Evolutionary conservation across 2,329 filamentous ascomycete species (phyloP).

Genomic region (Pyrenophora teres): DNA sequence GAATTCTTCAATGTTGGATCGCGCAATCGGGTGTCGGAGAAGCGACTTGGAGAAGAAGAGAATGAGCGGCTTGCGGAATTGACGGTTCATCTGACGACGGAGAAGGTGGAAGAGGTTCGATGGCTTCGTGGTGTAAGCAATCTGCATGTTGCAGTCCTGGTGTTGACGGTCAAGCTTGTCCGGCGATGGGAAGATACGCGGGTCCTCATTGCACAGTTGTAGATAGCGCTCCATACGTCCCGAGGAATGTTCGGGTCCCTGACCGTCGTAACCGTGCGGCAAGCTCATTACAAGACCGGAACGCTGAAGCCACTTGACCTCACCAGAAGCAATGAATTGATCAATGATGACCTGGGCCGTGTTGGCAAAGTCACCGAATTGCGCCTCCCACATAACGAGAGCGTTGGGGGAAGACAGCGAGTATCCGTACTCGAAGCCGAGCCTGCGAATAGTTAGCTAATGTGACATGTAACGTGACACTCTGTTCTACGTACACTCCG

Average conservation of each 20-base stretch:
- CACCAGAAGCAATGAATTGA: slow-evolving; percentile 96
- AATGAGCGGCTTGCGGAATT: slow-evolving; percentile 97
- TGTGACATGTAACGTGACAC: not conserved
- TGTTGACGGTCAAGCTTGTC: slow-evolving; percentile 96
- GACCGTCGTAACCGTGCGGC: slow-evolving; percentile 96
- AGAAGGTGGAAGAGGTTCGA: slow-evolving; percentile 96
- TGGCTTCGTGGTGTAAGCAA: slow-evolving; percentile 95
- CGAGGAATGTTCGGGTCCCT: slow-evolving; percentile 97
- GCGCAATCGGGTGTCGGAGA: slow-evolving; percentile 89
- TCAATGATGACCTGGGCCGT: slow-evolving; percentile 99
- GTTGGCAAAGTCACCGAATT: slow-evolving; percentile 99
- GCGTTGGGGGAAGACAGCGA: slow-evolving; percentile 96
- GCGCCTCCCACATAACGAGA: slow-evolving; percentile 98
- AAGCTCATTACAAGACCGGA: slow-evolving; percentile 95
- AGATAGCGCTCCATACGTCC: slow-evolving; percentile 96
- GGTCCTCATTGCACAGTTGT: slow-evolving; percentile 96
- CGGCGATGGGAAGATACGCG: slow-evolving; percentile 82
- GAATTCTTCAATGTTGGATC: slow-evolving; percentile 90
- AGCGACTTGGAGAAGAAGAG: slow-evolving; percentile 99
- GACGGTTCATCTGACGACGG: slow-evolving; percentile 95
- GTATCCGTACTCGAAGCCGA: slow-evolving; percentile 99
- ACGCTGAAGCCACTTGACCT: slow-evolving; percentile 98
- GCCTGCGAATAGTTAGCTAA: slow-evolving; percentile 54
- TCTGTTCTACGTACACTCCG: slow-evolving; percentile 58
- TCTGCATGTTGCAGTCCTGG: slow-evolving; percentile 99